Evolutionary conservation across 1,284 basidiomycete species (phyloP).

Genomic region (Heterobasidion irregulare): DNA sequence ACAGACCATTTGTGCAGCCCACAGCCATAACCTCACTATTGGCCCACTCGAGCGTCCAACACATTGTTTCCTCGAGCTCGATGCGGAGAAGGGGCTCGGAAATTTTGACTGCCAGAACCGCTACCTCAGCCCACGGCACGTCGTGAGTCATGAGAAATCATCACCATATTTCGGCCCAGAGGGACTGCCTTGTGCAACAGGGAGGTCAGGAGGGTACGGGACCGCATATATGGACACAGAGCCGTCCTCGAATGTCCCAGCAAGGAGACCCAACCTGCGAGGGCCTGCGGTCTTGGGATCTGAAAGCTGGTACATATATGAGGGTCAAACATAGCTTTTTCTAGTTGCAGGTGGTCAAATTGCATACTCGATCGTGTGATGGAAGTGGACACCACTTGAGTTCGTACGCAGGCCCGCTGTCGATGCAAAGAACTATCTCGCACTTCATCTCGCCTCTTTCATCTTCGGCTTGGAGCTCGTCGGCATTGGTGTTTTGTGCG

Average conservation of each 20-base stretch:
- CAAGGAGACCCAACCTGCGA: slow-evolving; percentile 76
- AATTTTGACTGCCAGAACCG: slow-evolving; percentile 38
- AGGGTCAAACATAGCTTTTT: neutral
- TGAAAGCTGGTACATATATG: slow-evolving; percentile 1
- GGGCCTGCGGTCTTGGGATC: slow-evolving; percentile 12
- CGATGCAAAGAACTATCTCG: slow-evolving; percentile 71
- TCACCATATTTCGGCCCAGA: slow-evolving; percentile 33
- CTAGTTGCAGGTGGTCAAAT: neutral
- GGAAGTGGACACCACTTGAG: slow-evolving; percentile 88
- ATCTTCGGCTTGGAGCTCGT: slow-evolving; percentile 2
- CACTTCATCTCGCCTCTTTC: slow-evolving; percentile 43
- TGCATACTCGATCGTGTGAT: slow-evolving; percentile 44
- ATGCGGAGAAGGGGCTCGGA: slow-evolving; percentile 60
- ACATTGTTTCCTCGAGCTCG: slow-evolving; percentile 63
- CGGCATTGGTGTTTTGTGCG: slow-evolving; percentile 11
- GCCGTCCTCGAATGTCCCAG: slow-evolving; percentile 80
- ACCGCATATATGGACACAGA: slow-evolving; percentile 68
- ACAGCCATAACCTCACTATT: slow-evolving; percentile 74
- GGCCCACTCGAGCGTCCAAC: slow-evolving; percentile 79
- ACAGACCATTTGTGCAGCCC: slow-evolving; percentile 75
- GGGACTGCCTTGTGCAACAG: slow-evolving; percentile 14
- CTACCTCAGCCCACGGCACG: too few relatives aligned
- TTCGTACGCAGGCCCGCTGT: slow-evolving; percentile 67
- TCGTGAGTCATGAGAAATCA: too few relatives aligned
- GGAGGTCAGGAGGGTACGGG: slow-evolving; percentile 62